Evolutionary conservation across 495 filamentous ascomycete species (phyloP).

Genomic region (Lasiosphaeris hirsuta): DNA sequence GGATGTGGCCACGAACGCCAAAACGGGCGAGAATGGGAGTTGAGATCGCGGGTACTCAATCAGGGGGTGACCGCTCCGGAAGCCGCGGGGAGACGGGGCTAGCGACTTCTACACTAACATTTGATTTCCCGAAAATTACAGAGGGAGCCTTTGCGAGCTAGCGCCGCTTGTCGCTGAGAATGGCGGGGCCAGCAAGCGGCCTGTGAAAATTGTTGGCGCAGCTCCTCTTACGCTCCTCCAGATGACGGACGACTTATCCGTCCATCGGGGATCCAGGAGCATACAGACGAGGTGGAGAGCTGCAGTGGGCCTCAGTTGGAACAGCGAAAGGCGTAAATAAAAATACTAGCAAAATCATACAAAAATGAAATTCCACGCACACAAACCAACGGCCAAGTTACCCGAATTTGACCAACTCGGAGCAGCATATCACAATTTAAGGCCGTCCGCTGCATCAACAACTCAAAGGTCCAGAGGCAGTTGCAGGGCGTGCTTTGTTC

Average conservation of each 20-base stretch:
- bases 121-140: constrained; percentile 11
- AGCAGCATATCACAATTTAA: too few relatives aligned
- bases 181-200: background rate
- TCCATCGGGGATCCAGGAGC: background rate
- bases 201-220: background rate
- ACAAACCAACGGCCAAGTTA: too few relatives aligned
- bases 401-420: too few relatives aligned
- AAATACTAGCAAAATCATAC: too few relatives aligned
- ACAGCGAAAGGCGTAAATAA: too few relatives aligned
- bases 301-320: too few relatives aligned
- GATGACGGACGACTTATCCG: background rate
- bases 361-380: too few relatives aligned
- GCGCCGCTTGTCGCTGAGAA: background rate
- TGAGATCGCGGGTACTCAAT: constrained; percentile 5
- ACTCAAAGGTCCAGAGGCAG: too few relatives aligned
- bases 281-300: too few relatives aligned
- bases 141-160: constrained; percentile 4
- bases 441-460: too few relatives aligned
- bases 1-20: constrained; percentile 15
- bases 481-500: too few relatives aligned
- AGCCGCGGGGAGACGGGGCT: background rate
- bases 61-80: background rate
- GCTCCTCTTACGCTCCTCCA: background rate
- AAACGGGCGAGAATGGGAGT: constrained; percentile 10
- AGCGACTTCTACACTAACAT: constrained; percentile 9